phyloP scores from a whole-genome alignment of 305 asterid species.

The Ilex paraguariensis region DNA sequence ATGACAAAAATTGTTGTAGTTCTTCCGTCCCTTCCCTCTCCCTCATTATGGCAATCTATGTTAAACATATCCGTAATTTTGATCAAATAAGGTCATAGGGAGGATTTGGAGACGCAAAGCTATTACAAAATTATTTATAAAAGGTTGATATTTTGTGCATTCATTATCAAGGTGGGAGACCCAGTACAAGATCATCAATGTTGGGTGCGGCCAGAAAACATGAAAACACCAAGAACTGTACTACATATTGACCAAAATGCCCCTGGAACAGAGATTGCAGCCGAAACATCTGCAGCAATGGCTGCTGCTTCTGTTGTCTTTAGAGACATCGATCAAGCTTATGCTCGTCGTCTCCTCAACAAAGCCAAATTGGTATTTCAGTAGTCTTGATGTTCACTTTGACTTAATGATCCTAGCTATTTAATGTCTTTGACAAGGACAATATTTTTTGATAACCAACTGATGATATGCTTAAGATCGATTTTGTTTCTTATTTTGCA shows the following conservation, averaged over 20 bases:
- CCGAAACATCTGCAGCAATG: conserved; percentile 73
- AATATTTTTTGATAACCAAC: not conserved
- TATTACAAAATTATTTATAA: not conserved
- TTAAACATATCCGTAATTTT: not conserved
- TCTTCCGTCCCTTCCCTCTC: no score
- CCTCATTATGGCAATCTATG: not conserved
- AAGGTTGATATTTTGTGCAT: conserved; percentile 4
- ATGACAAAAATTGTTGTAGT: no score
- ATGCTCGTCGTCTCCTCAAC: conserved; percentile 38
- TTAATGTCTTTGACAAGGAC: not conserved
- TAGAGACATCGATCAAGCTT: conserved; percentile 28
- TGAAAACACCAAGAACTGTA: conserved; percentile 59
- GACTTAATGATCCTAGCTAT: no score
- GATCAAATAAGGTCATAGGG: no score
- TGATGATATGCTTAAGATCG: not conserved
- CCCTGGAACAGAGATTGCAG: conserved; percentile 84
- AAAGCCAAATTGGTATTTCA: conserved; percentile 34
- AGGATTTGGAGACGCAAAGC: not conserved
- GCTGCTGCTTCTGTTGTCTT: conserved; percentile 65
- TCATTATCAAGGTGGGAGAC: conserved; percentile 67
- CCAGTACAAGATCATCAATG: conserved; percentile 65
- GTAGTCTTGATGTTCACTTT: not conserved
- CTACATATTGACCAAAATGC: conserved; percentile 36
- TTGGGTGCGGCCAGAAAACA: conserved; percentile 75
- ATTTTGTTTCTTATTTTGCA: conserved; percentile 17